Percentiles rank a stretch among this genome's conserved stretches.
These are phyloP conservation scores for Beauveria sp. DNA, from an alignment of 2,329 filamentous ascomycete genomes.

Conservation along the genomic window DNA sequence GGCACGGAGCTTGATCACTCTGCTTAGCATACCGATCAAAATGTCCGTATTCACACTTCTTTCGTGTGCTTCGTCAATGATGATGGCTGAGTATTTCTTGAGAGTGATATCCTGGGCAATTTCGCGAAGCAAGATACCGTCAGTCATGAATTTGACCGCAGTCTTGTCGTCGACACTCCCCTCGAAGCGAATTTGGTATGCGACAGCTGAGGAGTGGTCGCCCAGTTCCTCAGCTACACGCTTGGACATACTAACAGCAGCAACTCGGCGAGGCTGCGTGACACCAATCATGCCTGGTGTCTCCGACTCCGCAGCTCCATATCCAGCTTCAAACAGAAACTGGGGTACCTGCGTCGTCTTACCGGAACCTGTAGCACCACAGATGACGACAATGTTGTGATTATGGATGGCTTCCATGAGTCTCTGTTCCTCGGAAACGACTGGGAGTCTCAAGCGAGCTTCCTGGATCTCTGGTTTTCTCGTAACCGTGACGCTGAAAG, in stretches of 20 bases:
- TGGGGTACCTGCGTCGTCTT: slow-evolving; percentile 98
- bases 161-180: slow-evolving; percentile 73
- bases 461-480: slow-evolving; percentile 69
- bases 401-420: slow-evolving; percentile 98
- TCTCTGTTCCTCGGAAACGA: slow-evolving; percentile 91
- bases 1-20: slow-evolving; percentile 77
- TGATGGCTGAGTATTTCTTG: slow-evolving; percentile 82
- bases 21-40: slow-evolving; percentile 91
- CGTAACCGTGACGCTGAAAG: slow-evolving; percentile 64
- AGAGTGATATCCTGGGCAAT: slow-evolving; percentile 83
- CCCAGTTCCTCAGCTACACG: slow-evolving; percentile 83
- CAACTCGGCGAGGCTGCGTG: slow-evolving; percentile 89
- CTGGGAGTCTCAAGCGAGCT: slow-evolving; percentile 70
- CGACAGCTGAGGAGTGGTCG: slow-evolving; percentile 66
- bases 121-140: slow-evolving; percentile 89
- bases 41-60: slow-evolving; percentile 97
- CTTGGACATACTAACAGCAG: slow-evolving; percentile 93
- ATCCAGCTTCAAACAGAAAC: slow-evolving; percentile 90
- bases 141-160: slow-evolving; percentile 97
- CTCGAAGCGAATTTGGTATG: slow-evolving; percentile 94
- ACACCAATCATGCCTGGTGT: slow-evolving; percentile 91
- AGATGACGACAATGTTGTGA: slow-evolving; percentile 82
- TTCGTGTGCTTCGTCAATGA: slow-evolving; percentile 97
- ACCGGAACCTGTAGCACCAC: slow-evolving; percentile 90
- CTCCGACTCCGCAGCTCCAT: slow-evolving; percentile 67